Base-by-base conservation (phyloP, 805 yeast genomes). In the Ogataea neopini region DNA sequence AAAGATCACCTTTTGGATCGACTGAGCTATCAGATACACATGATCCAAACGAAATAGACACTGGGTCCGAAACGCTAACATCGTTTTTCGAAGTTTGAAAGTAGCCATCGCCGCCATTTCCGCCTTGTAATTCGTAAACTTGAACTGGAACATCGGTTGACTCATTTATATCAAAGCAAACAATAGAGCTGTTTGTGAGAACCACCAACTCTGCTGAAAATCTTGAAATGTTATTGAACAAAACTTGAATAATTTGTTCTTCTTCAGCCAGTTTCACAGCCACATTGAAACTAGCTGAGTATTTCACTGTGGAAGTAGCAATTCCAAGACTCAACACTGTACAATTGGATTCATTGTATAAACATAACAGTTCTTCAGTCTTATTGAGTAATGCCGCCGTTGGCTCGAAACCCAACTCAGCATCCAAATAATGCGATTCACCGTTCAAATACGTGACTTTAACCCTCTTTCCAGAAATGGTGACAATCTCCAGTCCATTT, bases 21-120 rank as follows among this genome's bases (percentile, higher is more conserved):
- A 58, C 14, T 6, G 19, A 29, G 8, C 40, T 40, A 17, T 52
- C 51, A 8, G 41, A 54, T 1, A 59, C 3, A 14, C 62, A 44
- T 2, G 80, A 62, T 37, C 84, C 81, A 66, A 81, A 70, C 42
- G 69, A 44, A 52, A 75, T 66, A 20, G 81, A 66, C 35, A 73
- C 69, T 42, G 73, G 72, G 43, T 70, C 69, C 22, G 53, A 45
- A 17, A 65, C 48, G 8, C 45, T 32, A 2, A 44, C 38, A 6
- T 43, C 52, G 19, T 33, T 30, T 14, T 19, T 29, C 5, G 47
- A 13, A 17, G 30, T 40, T 11, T 43, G 37, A 41, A 63, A 58
- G 10, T 62, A 2, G 59, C 51, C 2, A 56, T 52, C 4, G 63
- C 61, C 32, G 53, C 50, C 14, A 57, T 51, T 9, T 48, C 48